Conservation (phyloP, 2,329 filamentous ascomycete genomes). For the Ploettnerulaceae sp. region DNA sequence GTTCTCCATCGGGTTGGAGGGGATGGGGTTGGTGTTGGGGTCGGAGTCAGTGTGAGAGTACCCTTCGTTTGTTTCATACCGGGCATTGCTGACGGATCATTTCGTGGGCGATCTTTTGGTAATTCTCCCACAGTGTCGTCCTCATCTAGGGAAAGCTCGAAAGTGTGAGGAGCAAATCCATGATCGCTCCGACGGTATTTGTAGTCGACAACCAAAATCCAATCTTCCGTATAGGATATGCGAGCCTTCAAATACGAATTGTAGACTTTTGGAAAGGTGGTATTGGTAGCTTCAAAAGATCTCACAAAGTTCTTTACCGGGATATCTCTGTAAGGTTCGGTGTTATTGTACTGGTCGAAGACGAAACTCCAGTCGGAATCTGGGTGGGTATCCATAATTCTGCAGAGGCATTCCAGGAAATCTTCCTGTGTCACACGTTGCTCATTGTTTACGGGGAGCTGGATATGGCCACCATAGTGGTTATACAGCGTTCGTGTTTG, state of each 20-base stretch:
- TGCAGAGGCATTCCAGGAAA: slow-evolving; percentile 2
- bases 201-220: slow-evolving; percentile 6
- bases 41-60: too few species aligned
- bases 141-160: not conserved
- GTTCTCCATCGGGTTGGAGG: too few species aligned
- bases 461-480: not conserved
- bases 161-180: not conserved
- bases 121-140: not conserved
- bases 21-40: too few species aligned
- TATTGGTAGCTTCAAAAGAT: not conserved
- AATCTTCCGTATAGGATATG: slow-evolving; percentile 3
- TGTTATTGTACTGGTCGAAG: slow-evolving; percentile 16
- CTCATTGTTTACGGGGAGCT: not conserved
- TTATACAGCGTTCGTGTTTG: slow-evolving; percentile 5
- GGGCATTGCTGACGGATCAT: not conserved
- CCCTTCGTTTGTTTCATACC: too few species aligned
- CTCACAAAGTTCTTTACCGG: not conserved
- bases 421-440: not conserved
- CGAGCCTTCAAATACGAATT: slow-evolving; percentile 1
- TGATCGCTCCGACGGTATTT: not conserved
- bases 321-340: not conserved
- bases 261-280: not conserved
- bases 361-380: slow-evolving; percentile 8
- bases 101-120: not conserved
- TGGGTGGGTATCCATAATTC: slow-evolving; percentile 2